phyloP scores from a whole-genome alignment of 305 asterid species.

The Petunia hybrid region DNA sequence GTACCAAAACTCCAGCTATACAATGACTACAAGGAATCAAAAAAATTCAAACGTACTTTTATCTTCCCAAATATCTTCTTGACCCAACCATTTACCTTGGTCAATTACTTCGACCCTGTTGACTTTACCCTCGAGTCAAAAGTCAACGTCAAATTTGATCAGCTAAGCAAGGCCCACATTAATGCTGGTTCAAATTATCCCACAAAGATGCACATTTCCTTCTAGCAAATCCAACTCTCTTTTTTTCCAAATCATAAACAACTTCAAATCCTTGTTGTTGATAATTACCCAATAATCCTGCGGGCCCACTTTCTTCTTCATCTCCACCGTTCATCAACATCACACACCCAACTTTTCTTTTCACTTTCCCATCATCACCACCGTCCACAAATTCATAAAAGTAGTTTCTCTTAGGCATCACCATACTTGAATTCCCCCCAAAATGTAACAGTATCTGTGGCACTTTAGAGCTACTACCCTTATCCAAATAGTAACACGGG shows the following conservation, averaged over 20 bases:
- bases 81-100: neutral
- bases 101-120: neutral
- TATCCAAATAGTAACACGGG: slow-evolving; percentile 69
- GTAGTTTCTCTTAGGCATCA: slow-evolving; percentile 79
- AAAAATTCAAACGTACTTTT: neutral
- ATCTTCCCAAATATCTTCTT: neutral
- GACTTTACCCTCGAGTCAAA: neutral
- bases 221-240: slow-evolving; percentile 81
- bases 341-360: slow-evolving; percentile 72
- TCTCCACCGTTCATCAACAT: slow-evolving; percentile 90
- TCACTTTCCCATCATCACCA: slow-evolving; percentile 49
- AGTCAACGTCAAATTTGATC: slow-evolving; percentile 26
- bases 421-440: slow-evolving; percentile 78
- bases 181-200: slow-evolving; percentile 60
- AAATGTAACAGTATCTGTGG: slow-evolving; percentile 70
- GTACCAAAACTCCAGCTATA: slow-evolving; percentile 18
- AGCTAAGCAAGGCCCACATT: slow-evolving; percentile 30
- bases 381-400: slow-evolving; percentile 67
- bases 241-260: slow-evolving; percentile 80
- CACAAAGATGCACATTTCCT: slow-evolving; percentile 87
- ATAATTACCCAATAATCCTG: slow-evolving; percentile 93
- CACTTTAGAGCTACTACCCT: slow-evolving; percentile 32
- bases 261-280: slow-evolving; percentile 98
- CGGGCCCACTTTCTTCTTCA: slow-evolving; percentile 77
- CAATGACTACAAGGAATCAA: neutral